These are phyloP conservation scores for Monosporozyma aquatica DNA, from an alignment of 805 yeast genomes.

Conservation along the genomic window DNA sequence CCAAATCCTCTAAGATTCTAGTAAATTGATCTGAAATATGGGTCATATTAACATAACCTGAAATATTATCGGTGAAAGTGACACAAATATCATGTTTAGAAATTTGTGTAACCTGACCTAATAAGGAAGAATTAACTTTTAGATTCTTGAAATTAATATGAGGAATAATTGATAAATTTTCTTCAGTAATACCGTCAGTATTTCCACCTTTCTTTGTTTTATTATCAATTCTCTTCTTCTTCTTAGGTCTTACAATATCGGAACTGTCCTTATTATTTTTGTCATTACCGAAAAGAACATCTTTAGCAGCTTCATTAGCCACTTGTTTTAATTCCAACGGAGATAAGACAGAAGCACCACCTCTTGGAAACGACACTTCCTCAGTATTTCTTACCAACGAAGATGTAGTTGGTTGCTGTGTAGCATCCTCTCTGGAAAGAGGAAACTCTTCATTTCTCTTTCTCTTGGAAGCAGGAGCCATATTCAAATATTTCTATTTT, in stretches of 20 bases:
- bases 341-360: conserved; percentile 79
- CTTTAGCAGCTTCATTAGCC: conserved; percentile 84
- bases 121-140: conserved; percentile 59
- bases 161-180: conserved; percentile 43
- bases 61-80: conserved; percentile 69
- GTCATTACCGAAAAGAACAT: conserved; percentile 56
- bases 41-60: conserved; percentile 71
- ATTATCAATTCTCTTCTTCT: conserved; percentile 32
- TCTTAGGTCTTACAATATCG: conserved; percentile 38
- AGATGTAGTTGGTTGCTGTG: conserved; percentile 32
- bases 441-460: conserved; percentile 42
- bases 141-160: conserved; percentile 53
- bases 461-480: conserved; percentile 34
- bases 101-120: conserved; percentile 67
- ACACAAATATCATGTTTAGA: conserved; percentile 55
- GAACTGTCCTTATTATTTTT: too few relatives aligned
- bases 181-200: conserved; percentile 27
- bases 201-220: conserved; percentile 13
- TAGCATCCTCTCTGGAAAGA: conserved; percentile 33
- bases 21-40: conserved; percentile 59
- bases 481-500: conserved; percentile 2
- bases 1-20: conserved; percentile 45
- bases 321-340: conserved; percentile 89
- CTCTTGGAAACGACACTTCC: conserved; percentile 74
- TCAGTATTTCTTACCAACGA: conserved; percentile 31